Evolutionary conservation across 1,284 basidiomycete genomes (phyloP).

Genomic region (Trichosporon sp.): DNA sequence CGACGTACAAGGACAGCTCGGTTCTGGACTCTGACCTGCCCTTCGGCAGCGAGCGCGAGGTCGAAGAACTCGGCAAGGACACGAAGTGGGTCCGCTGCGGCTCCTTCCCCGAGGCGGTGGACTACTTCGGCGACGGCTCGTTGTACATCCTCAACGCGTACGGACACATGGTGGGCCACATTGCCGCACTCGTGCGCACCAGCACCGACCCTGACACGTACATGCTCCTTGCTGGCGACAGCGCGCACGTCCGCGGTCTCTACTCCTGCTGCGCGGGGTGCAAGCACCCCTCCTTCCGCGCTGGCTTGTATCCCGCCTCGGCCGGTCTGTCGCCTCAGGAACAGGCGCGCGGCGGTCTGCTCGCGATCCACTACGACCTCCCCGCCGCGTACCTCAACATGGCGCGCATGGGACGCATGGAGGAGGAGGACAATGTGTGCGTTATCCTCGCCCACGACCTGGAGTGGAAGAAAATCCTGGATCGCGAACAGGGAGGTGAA

Average conservation of each 20-base stretch:
- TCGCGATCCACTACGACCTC: conserved; percentile 32
- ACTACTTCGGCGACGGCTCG: conserved; percentile 34
- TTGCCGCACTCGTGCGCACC: conserved; percentile 33
- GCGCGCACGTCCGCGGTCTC: conserved; percentile 31
- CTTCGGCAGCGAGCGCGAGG: conserved; percentile 26
- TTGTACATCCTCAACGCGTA: conserved; percentile 33
- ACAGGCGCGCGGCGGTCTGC: conserved; percentile 25
- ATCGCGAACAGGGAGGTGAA: conserved; percentile 21
- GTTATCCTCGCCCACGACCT: conserved; percentile 33
- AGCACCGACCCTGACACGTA: conserved; percentile 27
- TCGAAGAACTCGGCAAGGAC: conserved; percentile 25
- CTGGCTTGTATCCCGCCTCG: conserved; percentile 27
- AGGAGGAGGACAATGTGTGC: conserved; percentile 30
- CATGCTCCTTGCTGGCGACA: conserved; percentile 31
- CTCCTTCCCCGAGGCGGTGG: conserved; percentile 24
- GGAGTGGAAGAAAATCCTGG: conserved; percentile 32
- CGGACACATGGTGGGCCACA: conserved; percentile 33
- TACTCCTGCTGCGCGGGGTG: conserved; percentile 32
- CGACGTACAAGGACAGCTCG: conserved; percentile 22
- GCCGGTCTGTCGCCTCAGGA: conserved; percentile 27
- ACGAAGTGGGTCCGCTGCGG: conserved; percentile 26
- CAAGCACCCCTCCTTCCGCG: conserved; percentile 28
- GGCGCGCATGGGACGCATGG: conserved; percentile 33
- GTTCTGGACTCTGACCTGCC: conserved; percentile 31
- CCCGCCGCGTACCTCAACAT: conserved; percentile 30